Conservation (phyloP, 2,329 filamentous ascomycete genomes). For the Cladobotryum mycophilum region DNA sequence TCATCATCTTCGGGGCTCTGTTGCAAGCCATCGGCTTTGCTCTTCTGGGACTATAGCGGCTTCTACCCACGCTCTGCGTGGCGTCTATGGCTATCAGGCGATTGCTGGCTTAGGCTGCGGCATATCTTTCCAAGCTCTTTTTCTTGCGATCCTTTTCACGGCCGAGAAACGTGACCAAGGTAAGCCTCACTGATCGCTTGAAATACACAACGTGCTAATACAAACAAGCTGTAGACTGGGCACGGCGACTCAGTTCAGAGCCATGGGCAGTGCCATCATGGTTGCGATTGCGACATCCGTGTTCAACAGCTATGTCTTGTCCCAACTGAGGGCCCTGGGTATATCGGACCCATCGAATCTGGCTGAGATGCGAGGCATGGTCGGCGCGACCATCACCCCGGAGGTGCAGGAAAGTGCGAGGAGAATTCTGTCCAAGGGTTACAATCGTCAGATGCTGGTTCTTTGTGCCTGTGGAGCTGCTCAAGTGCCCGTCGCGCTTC, state of each 20-base stretch:
- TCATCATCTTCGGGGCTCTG: background rate
- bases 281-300: background rate
- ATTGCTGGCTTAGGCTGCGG: slow-evolving; percentile 6
- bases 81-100: slow-evolving; percentile 3
- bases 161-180: background rate
- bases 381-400: background rate
- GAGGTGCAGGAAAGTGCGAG: background rate
- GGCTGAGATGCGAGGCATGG: background rate
- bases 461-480: background rate
- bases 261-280: slow-evolving; percentile 2
- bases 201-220: too few relatives aligned
- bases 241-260: background rate
- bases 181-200: too few relatives aligned
- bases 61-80: background rate
- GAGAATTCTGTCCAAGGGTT: background rate
- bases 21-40: background rate
- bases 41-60: background rate
- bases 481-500: background rate
- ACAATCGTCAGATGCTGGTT: background rate
- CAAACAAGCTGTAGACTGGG: background rate
- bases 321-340: background rate
- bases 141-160: background rate
- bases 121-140: background rate
- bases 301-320: background rate
- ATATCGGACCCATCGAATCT: background rate